Evolutionary conservation across 1,284 basidiomycete species (phyloP).

Genomic region (Cutaneotrichosporon cavernicola): DNA sequence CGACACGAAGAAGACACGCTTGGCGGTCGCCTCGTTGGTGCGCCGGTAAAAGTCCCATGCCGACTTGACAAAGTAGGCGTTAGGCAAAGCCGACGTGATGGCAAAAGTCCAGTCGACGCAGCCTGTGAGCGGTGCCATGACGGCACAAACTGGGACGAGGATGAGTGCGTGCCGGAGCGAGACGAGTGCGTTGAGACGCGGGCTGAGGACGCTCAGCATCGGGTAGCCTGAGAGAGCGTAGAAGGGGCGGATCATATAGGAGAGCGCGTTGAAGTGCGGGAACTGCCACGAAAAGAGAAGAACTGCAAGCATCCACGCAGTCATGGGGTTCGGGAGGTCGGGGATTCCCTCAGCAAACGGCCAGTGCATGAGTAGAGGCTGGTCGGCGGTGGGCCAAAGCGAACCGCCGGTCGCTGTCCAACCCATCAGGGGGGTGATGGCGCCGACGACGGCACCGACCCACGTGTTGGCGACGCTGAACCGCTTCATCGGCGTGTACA

Average conservation of each 20-base stretch:
- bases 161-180: slow-evolving; percentile 78
- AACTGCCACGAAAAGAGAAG: slow-evolving; percentile 97
- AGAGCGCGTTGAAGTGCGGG: slow-evolving; percentile 95
- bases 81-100: slow-evolving; percentile 72
- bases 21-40: slow-evolving; percentile 70
- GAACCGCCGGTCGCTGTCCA: slow-evolving; percentile 92
- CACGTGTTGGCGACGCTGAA: slow-evolving; percentile 87
- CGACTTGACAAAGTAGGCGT: slow-evolving; percentile 66
- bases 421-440: slow-evolving; percentile 92
- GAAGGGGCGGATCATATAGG: slow-evolving; percentile 78
- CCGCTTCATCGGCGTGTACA: slow-evolving; percentile 95
- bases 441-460: slow-evolving; percentile 91
- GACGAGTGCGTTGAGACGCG: slow-evolving; percentile 79
- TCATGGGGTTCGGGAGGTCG: slow-evolving; percentile 63
- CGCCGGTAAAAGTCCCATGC: slow-evolving; percentile 75
- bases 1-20: slow-evolving; percentile 74
- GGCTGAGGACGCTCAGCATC: slow-evolving; percentile 84
- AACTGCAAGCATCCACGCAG: slow-evolving; percentile 71
- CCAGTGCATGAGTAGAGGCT: slow-evolving; percentile 56
- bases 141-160: slow-evolving; percentile 74
- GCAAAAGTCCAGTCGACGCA: slow-evolving; percentile 86
- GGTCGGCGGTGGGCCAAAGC: slow-evolving; percentile 64
- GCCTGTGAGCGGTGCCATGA: slow-evolving; percentile 80
- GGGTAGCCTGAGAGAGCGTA: slow-evolving; percentile 93
- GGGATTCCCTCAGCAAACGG: slow-evolving; percentile 27